phyloP scores from a whole-genome alignment of 2,329 filamentous ascomycete genomes.

The Alternaria alternata region DNA sequence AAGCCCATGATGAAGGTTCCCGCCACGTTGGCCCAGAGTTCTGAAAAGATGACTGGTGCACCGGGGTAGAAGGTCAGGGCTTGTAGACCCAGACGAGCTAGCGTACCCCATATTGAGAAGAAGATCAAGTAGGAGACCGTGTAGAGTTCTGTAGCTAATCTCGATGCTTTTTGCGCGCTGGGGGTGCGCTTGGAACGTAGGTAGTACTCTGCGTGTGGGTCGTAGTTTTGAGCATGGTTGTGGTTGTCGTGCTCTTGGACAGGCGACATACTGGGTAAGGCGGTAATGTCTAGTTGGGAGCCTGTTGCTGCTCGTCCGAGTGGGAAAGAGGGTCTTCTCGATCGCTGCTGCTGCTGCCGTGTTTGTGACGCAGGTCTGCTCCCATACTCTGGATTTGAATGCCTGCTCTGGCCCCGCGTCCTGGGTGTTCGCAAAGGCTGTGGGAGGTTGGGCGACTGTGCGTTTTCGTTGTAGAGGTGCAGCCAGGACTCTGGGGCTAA shows the following conservation, averaged over 20 bases:
- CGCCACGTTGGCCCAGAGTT: slow-evolving; percentile 87
- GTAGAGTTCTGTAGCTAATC: slow-evolving; percentile 57
- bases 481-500: slow-evolving; percentile 16
- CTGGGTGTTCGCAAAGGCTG: slow-evolving; percentile 7
- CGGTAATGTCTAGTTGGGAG: slow-evolving; percentile 38
- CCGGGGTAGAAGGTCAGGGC: slow-evolving; percentile 81
- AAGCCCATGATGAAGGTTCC: slow-evolving; percentile 88
- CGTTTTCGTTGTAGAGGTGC: slow-evolving; percentile 15
- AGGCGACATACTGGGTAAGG: slow-evolving; percentile 35
- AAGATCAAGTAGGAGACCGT: slow-evolving; percentile 83
- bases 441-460: slow-evolving; percentile 12
- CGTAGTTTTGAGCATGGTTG: not conserved
- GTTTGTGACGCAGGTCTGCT: slow-evolving; percentile 13
- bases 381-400: slow-evolving; percentile 10
- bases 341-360: slow-evolving; percentile 9
- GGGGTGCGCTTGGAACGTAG: slow-evolving; percentile 21
- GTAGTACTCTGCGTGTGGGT: slow-evolving; percentile 17
- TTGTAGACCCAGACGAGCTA: slow-evolving; percentile 82
- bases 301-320: slow-evolving; percentile 17
- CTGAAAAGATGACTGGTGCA: slow-evolving; percentile 75
- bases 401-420: slow-evolving; percentile 11
- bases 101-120: slow-evolving; percentile 84
- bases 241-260: slow-evolving; percentile 4
- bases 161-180: slow-evolving; percentile 29
- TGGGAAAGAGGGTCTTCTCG: slow-evolving; percentile 18